Evolutionary conservation across 352 stramenopile genomes (phyloP).

Genomic region (Phytophthora ramorum): DNA sequence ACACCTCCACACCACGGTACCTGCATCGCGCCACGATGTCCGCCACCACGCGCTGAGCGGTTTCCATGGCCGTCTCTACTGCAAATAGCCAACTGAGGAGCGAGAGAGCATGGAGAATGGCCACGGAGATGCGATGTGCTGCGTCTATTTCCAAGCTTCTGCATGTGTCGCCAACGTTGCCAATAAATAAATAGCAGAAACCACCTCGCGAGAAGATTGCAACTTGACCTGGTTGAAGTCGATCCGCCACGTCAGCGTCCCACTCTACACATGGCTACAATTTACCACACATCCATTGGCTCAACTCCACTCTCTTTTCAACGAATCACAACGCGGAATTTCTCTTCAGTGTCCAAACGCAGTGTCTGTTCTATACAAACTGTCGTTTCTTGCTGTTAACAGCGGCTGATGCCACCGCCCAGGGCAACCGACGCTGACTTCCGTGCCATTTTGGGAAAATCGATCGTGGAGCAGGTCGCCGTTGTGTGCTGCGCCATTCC

Average conservation of each 20-base stretch:
- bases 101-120: conserved; percentile 2
- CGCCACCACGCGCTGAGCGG: conserved; percentile 65
- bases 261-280: conserved; percentile 18
- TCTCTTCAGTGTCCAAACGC: neutral
- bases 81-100: conserved; percentile 28
- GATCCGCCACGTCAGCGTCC: conserved; percentile 13
- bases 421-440: conserved; percentile 16
- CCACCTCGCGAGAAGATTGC: conserved; percentile 2
- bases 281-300: conserved; percentile 6
- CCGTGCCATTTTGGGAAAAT: conserved; percentile 27
- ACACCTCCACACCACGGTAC: conserved; percentile 81
- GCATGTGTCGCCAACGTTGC: neutral
- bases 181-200: conserved; percentile 10
- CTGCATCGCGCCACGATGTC: conserved; percentile 81
- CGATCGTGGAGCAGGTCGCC: conserved; percentile 11
- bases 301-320: neutral
- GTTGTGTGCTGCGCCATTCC: neutral
- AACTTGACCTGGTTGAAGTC: conserved; percentile 27
- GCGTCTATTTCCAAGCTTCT: conserved; percentile 16
- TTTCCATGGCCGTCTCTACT: conserved; percentile 50
- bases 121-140: conserved; percentile 17
- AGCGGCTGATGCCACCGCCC: conserved; percentile 2
- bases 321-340: conserved; percentile 17
- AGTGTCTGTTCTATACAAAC: conserved; percentile 2
- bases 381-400: neutral